phyloP scores from a whole-genome alignment of 2,329 filamentous ascomycete genomes.

The Fusarium begoniae region DNA sequence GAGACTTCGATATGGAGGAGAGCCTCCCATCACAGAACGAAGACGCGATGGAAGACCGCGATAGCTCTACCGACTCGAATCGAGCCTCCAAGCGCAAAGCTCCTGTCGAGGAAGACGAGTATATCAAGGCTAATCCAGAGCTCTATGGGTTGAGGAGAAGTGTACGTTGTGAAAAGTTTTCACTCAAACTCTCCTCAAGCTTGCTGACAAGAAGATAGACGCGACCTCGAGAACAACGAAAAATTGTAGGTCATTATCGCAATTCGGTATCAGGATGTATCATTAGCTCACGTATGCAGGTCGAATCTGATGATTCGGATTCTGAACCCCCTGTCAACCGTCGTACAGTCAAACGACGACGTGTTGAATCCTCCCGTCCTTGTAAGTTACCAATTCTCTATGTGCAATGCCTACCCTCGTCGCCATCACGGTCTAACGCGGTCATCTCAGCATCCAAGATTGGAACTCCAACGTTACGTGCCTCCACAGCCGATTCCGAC shows the following conservation, averaged over 20 bases:
- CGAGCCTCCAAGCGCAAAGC: constrained; percentile 78
- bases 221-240: constrained; percentile 66
- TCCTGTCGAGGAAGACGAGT: constrained; percentile 77
- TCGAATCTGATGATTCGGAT: constrained; percentile 71
- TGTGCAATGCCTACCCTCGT: not conserved
- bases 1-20: constrained; percentile 79
- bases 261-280: not conserved
- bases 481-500: constrained; percentile 69
- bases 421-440: constrained; percentile 26
- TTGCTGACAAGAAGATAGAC: constrained; percentile 55
- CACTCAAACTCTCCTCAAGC: constrained; percentile 31
- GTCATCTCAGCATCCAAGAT: constrained; percentile 64
- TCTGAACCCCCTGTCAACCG: constrained; percentile 70
- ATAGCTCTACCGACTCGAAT: constrained; percentile 76
- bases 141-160: constrained; percentile 94
- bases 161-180: constrained; percentile 64
- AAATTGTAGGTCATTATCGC: constrained; percentile 57
- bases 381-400: constrained; percentile 57
- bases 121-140: constrained; percentile 90
- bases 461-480: constrained; percentile 63
- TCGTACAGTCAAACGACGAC: constrained; percentile 74
- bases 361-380: constrained; percentile 70
- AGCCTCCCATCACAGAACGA: constrained; percentile 60
- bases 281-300: constrained; percentile 46
- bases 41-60: constrained; percentile 62